Evolutionary conservation across 345 rosid genomes (phyloP).

Genomic region (Garcia nutans): DNA sequence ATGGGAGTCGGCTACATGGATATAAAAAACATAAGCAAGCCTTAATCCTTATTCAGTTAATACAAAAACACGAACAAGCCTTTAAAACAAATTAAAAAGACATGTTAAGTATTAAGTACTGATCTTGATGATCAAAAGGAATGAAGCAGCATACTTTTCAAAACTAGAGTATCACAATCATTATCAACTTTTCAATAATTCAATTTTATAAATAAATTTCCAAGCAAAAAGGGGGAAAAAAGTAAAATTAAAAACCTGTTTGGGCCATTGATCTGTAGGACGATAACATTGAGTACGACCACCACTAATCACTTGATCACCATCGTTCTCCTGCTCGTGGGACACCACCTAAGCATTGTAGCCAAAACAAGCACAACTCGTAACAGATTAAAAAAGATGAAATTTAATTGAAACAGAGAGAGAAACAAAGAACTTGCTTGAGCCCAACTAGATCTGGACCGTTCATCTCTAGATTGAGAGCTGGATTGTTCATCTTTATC

Average conservation of each 20-base stretch:
- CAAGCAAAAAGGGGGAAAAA: neutral
- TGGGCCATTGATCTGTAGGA: constrained; percentile 22
- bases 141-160: neutral
- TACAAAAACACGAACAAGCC: neutral
- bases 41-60: neutral
- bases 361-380: neutral
- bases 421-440: constrained; percentile 34
- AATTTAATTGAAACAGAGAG: neutral
- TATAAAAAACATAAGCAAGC: too few species aligned
- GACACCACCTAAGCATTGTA: constrained; percentile 63
- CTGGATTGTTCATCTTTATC: constrained; percentile 29
- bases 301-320: constrained; percentile 16
- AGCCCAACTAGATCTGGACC: constrained; percentile 79
- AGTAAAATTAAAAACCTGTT: constrained; percentile 26
- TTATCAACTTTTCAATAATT: too few species aligned
- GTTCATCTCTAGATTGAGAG: constrained; percentile 39
- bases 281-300: constrained; percentile 10
- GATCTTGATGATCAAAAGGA: neutral
- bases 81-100: neutral
- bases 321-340: constrained; percentile 45
- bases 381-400: neutral
- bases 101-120: neutral
- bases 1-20: too few species aligned
- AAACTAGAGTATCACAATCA: neutral
- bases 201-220: too few species aligned